Evolutionary conservation across 306 rosid genomes (phyloP), one percentile per base, ranked within the genome.

Genomic region (Elaeagnus macrophylla): DNA sequence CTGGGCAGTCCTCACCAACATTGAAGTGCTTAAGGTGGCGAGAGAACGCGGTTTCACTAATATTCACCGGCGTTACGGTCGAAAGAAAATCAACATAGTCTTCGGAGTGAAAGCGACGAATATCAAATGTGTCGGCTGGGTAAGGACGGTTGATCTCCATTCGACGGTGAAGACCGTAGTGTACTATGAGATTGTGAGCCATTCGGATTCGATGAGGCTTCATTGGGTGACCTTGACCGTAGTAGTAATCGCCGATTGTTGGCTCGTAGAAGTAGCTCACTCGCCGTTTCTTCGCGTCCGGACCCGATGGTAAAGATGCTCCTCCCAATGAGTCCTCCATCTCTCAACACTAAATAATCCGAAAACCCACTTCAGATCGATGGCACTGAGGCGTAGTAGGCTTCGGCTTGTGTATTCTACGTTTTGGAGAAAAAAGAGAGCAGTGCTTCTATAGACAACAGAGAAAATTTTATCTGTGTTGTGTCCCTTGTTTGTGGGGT

Each of bases 191-290:
- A 41, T 75, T 82, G 81, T 86, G 90, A 14, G 95, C 88, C 90
- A 86, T 82, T 19, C 85, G 84, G 61, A 86, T 82, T 0, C 91
- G 74, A 70, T 86, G 95, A 48, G 95, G 95, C 32, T 86, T 82
- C 95, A 86, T 86, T 0, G 95, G 91, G 52, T 86, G 91, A 6
- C 87, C 95, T 53, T 86, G 91, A 1, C 91, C 95, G 51, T 86
- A 86, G 72, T 82, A 80, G 78, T 86, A 86, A 54, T 80, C 83
- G 43, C 95, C 91, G 61, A 86, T 81, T 11, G 73, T 70, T 2
- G 95, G 88, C 52, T 86, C 95, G 65, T 82, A 80, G 73, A 86
- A 86, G 79, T 86, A 86, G 37, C 80, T 77, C 18, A 86, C 95
- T 25, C 85, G 73, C 40, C 95, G 57, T 64, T 79, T 85, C 68